Percentiles rank a stretch among this genome's conserved stretches.
phyloP scores from a whole-genome alignment of 768 basidiomycete genomes.

The Termitomyces sp. region DNA sequence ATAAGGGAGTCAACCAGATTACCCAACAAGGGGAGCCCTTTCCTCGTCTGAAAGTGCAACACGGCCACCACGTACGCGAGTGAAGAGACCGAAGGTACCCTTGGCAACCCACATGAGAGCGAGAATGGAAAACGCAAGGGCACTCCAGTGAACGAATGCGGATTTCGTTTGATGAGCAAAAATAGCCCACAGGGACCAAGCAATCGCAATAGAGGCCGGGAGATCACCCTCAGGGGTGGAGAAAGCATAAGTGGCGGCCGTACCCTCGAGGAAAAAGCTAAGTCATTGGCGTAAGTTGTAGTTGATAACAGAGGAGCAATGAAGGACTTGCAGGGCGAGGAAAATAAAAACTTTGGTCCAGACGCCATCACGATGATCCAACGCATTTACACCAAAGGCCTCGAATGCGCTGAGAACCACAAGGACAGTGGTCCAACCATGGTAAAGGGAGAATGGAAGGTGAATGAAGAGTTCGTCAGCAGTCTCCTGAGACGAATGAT shows the following conservation, averaged over 20 bases:
- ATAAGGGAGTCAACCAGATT: background rate
- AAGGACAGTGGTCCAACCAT: constrained; percentile 88
- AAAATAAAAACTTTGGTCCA: constrained; percentile 97
- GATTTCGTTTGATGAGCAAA: constrained; percentile 68
- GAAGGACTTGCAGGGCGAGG: constrained; percentile 69
- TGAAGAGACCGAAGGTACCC: constrained; percentile 55
- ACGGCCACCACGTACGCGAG: constrained; percentile 41
- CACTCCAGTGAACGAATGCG: constrained; percentile 87
- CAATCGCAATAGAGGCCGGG: constrained; percentile 87
- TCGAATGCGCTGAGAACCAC: constrained; percentile 81
- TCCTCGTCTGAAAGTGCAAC: constrained; percentile 82
- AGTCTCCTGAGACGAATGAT: constrained; percentile 57
- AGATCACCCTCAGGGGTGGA: constrained; percentile 87
- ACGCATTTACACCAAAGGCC: constrained; percentile 82
- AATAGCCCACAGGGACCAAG: constrained; percentile 93
- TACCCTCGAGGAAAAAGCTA: constrained; percentile 90
- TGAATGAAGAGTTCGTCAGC: constrained; percentile 89
- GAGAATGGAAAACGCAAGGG: constrained; percentile 82
- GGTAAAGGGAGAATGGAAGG: constrained; percentile 94
- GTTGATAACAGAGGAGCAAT: background rate
- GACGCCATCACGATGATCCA: constrained; percentile 61
- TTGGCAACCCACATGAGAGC: constrained; percentile 84
- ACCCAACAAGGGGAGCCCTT: constrained; percentile 73
- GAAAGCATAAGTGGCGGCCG: constrained; percentile 93
- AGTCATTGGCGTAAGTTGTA: background rate